Conservation (phyloP, 169 alveolate genomes). For the Blepharisma undulans region DNA sequence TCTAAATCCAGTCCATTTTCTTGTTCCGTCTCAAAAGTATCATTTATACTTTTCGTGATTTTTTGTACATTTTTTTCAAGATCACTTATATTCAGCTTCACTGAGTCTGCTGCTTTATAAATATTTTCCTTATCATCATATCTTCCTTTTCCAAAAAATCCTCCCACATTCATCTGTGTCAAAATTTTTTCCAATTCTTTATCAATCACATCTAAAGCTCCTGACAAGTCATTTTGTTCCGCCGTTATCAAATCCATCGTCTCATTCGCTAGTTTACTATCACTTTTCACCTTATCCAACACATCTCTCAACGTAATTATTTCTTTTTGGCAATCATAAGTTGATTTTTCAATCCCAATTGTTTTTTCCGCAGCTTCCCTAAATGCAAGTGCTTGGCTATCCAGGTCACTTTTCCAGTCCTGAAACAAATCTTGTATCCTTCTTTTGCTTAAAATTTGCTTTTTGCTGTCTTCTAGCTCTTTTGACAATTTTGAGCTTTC, state of each 20-base stretch:
- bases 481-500: background rate
- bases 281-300: background rate
- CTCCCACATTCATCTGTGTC: background rate
- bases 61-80: background rate
- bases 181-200: background rate
- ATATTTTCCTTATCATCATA: background rate
- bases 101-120: background rate
- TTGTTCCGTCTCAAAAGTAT: background rate
- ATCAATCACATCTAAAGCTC: background rate
- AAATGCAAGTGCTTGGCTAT: background rate
- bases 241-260: background rate
- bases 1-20: background rate
- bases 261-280: background rate
- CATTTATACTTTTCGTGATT: background rate
- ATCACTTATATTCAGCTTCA: background rate
- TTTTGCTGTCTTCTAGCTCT: background rate
- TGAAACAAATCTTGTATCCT: background rate
- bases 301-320: background rate
- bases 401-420: background rate
- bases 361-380: background rate
- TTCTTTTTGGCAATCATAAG: background rate
- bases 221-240: background rate
- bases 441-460: background rate
- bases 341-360: background rate
- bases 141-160: background rate